Evolutionary conservation across 1,284 basidiomycete genomes (phyloP).

Genomic region (Fomitopsis palustris): DNA sequence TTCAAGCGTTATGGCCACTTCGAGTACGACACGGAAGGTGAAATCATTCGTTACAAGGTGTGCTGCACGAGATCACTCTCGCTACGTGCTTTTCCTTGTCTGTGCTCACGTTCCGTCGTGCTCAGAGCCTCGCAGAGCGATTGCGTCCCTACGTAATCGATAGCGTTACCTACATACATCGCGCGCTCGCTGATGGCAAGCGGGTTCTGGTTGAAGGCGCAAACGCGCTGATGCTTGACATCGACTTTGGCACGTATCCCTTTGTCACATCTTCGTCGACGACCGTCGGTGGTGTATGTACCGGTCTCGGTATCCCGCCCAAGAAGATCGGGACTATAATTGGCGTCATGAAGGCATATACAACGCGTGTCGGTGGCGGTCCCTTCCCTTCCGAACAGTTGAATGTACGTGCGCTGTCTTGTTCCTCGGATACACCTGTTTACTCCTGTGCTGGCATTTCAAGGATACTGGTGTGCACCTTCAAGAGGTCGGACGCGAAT

Average conservation of each 20-base stretch:
- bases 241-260: conserved; percentile 98
- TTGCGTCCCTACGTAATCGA: conserved; percentile 89
- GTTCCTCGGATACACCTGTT: neutral
- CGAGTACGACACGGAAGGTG: conserved; percentile 97
- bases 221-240: conserved; percentile 97
- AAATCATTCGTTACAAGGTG: conserved; percentile 91
- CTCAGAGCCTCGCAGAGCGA: conserved; percentile 78
- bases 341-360: conserved; percentile 97
- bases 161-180: conserved; percentile 83
- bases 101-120: neutral
- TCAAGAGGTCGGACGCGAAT: conserved; percentile 93
- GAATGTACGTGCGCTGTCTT: conserved; percentile 51
- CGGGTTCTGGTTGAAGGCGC: conserved; percentile 93
- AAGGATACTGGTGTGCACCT: conserved; percentile 83
- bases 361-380: conserved; percentile 94
- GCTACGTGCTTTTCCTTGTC: neutral
- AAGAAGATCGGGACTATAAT: conserved; percentile 81
- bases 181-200: conserved; percentile 74
- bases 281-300: conserved; percentile 92
- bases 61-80: conserved; percentile 9
- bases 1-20: conserved; percentile 99
- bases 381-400: conserved; percentile 97
- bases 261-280: conserved; percentile 96
- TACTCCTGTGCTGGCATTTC: neutral
- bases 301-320: conserved; percentile 93